A percentile compares a stretch with the other conserved stretches of the same genome.
Conservation (phyloP, 2,329 filamentous ascomycete genomes). For the Drechslerella stenobrocha region DNA sequence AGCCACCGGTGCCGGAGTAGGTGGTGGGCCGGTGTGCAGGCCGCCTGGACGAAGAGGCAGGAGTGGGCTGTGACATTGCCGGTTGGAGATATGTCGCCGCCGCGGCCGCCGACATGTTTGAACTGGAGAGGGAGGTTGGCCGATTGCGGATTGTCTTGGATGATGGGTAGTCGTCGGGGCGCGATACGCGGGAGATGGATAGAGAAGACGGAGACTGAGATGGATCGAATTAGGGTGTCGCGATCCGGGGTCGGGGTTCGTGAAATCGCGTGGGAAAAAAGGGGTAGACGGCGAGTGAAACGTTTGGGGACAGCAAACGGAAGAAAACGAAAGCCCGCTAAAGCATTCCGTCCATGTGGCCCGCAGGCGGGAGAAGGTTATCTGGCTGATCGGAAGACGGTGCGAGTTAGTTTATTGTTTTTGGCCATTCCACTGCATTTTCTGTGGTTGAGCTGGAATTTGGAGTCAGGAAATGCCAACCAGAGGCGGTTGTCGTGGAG, state of each 20-base stretch:
- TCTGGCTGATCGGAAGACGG: constrained; percentile 10
- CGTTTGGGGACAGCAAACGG: constrained; percentile 15
- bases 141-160: not conserved
- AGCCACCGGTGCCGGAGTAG: constrained; percentile 39
- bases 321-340: constrained; percentile 20
- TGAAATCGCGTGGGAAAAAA: constrained; percentile 40
- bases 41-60: constrained; percentile 36
- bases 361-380: constrained; percentile 12
- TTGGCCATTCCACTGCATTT: too few relatives aligned
- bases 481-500: constrained; percentile 8
- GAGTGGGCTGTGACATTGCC: constrained; percentile 46
- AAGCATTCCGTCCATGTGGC: constrained; percentile 37
- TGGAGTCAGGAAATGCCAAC: too few relatives aligned
- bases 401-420: not conserved
- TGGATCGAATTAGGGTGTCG: constrained; percentile 5
- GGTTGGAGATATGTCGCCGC: constrained; percentile 45
- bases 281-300: constrained; percentile 31
- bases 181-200: constrained; percentile 5
- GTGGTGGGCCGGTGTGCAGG: constrained; percentile 43
- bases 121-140: not conserved
- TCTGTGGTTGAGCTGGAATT: too few relatives aligned
- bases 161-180: not conserved
- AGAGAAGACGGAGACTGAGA: not conserved
- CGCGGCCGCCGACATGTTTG: constrained; percentile 47
- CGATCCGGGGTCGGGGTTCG: constrained; percentile 13